phyloP scores from a whole-genome alignment of 2,329 filamentous ascomycete genomes.

The Leptographium radiaticola region DNA sequence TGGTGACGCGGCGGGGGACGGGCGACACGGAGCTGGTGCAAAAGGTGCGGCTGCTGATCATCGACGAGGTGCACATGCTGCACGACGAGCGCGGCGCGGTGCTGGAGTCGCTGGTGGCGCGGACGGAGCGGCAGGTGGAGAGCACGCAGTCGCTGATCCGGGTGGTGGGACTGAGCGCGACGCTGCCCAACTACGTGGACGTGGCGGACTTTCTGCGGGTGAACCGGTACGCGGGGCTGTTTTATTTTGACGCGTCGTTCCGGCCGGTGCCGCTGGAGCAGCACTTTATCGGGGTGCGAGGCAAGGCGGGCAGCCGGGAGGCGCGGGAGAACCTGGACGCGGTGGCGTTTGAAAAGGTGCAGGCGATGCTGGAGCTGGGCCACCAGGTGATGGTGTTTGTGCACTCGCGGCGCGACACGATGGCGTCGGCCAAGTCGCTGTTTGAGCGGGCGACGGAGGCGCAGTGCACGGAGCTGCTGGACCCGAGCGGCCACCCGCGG shows the following conservation, averaged over 20 bases:
- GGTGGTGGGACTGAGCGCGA: conserved; percentile 89
- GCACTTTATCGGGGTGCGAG: conserved; percentile 92
- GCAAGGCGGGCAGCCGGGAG: conserved; percentile 68
- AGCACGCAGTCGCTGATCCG: conserved; percentile 96
- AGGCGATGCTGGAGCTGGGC: conserved; percentile 78
- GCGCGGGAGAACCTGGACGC: conserved; percentile 82
- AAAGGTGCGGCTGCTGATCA: conserved; percentile 90
- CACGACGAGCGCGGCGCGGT: conserved; percentile 96
- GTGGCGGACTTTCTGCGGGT: conserved; percentile 96
- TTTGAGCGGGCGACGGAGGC: conserved; percentile 78
- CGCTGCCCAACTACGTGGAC: conserved; percentile 90
- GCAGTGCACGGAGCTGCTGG: conserved; percentile 67
- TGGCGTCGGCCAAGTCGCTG: conserved; percentile 73
- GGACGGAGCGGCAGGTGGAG: conserved; percentile 92
- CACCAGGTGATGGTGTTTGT: conserved; percentile 99
- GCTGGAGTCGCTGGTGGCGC: conserved; percentile 85
- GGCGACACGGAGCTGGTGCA: conserved; percentile 96
- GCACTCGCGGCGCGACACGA: conserved; percentile 88
- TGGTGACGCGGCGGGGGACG: conserved; percentile 91
- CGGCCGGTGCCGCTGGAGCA: conserved; percentile 92
- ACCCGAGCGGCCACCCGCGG: conserved; percentile 62
- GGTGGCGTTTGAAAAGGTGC: conserved; percentile 85
- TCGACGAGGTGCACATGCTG: conserved; percentile 98
- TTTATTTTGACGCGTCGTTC: conserved; percentile 96
- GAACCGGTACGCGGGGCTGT: conserved; percentile 81